A percentile compares a stretch with the other conserved stretches of the same genome.
phyloP scores from a whole-genome alignment of 352 stramenopile genomes.

The Halophytophthora batemanensis region DNA sequence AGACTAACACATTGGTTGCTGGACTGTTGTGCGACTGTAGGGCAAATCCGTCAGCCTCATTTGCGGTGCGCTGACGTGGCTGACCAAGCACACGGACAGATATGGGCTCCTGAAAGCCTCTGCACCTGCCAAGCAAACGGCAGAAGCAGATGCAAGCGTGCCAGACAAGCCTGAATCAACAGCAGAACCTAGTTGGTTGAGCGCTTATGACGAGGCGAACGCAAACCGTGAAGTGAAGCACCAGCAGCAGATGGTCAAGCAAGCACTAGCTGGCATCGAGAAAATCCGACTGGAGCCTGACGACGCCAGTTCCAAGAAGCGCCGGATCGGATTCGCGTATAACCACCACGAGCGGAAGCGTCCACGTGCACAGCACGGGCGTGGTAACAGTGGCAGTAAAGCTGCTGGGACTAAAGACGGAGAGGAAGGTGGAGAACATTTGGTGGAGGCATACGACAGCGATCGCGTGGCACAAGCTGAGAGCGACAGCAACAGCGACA shows the following conservation, averaged over 20 bases:
- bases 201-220: conserved; percentile 51
- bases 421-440: conserved; percentile 45
- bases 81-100: conserved; percentile 70
- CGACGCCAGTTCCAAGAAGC: conserved; percentile 49
- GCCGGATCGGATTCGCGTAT: conserved; percentile 63
- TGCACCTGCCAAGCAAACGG: conserved; percentile 3
- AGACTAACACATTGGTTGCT: not conserved
- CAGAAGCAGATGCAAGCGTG: conserved; percentile 1
- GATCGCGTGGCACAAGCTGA: conserved; percentile 21
- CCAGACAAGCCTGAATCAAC: conserved; percentile 9
- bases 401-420: conserved; percentile 1
- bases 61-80: conserved; percentile 85
- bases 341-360: conserved; percentile 61
- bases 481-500: conserved; percentile 45
- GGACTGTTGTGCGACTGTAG: conserved; percentile 26
- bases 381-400: conserved; percentile 7
- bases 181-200: conserved; percentile 55
- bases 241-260: conserved; percentile 40
- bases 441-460: conserved; percentile 81
- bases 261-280: conserved; percentile 54
- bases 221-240: conserved; percentile 38
- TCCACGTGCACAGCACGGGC: conserved; percentile 5
- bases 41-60: conserved; percentile 93
- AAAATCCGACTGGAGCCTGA: conserved; percentile 49
- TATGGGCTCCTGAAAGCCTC: conserved; percentile 46